A percentile compares a stretch with the other conserved stretches of the same genome.
These are phyloP conservation scores for Ascochyta clinopodiicola DNA, from an alignment of 2,329 filamentous ascomycete genomes.

Conservation along the genomic window DNA sequence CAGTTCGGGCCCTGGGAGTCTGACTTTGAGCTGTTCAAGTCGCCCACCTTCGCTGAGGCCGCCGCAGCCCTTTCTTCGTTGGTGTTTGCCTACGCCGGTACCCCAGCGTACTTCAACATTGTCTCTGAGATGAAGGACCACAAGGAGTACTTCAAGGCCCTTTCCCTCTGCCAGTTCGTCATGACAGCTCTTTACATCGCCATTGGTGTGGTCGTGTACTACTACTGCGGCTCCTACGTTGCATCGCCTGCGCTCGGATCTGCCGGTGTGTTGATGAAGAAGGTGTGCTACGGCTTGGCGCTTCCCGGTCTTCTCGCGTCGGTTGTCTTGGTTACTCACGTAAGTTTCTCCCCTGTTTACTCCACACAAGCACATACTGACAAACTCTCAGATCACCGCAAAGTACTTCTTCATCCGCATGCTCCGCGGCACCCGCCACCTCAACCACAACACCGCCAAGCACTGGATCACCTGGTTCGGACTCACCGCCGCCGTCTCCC, in stretches of 20 bases:
- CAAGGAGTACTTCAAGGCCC: slow-evolving; percentile 65
- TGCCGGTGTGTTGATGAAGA: slow-evolving; percentile 66
- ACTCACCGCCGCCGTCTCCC: slow-evolving; percentile 48
- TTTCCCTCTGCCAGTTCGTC: slow-evolving; percentile 65
- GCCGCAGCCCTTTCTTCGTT: slow-evolving; percentile 64
- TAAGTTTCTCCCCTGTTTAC: slow-evolving; percentile 26
- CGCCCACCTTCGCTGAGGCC: slow-evolving; percentile 63
- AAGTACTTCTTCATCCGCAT: slow-evolving; percentile 65
- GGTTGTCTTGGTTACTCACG: slow-evolving; percentile 16
- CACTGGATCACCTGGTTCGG: slow-evolving; percentile 63
- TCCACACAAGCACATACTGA: slow-evolving; percentile 34
- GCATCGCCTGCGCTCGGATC: slow-evolving; percentile 67
- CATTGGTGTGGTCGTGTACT: slow-evolving; percentile 66
- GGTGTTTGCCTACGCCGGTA: slow-evolving; percentile 61
- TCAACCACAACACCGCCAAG: slow-evolving; percentile 58
- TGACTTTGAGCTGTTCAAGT: slow-evolving; percentile 63
- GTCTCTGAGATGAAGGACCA: slow-evolving; percentile 69
- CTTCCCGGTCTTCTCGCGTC: slow-evolving; percentile 14
- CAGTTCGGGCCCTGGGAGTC: slow-evolving; percentile 21
- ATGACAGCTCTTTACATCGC: slow-evolving; percentile 64
- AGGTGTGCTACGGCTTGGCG: slow-evolving; percentile 65
- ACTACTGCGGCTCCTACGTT: slow-evolving; percentile 68
- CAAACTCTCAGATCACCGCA: slow-evolving; percentile 55
- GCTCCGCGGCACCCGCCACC: slow-evolving; percentile 58
- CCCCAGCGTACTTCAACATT: slow-evolving; percentile 66